phyloP scores from a whole-genome alignment of 148 eudicot genomes.

The Rhododendron ferrugineum region DNA sequence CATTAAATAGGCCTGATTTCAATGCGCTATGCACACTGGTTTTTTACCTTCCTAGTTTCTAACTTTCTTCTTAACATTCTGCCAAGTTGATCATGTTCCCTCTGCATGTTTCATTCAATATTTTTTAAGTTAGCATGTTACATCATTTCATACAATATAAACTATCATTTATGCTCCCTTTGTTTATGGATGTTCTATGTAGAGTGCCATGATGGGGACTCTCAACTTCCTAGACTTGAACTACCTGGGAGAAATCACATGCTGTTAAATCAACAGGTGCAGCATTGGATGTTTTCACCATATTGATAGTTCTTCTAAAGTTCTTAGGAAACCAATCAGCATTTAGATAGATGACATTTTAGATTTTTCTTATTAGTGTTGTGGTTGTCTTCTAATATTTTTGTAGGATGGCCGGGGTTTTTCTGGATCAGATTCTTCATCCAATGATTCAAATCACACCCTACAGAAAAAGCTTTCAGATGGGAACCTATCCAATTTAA shows the following conservation, averaged over 20 bases:
- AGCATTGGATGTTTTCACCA: not conserved
- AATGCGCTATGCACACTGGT: not conserved
- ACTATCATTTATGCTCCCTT: not conserved
- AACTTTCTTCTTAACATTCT: not conserved
- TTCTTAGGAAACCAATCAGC: not conserved
- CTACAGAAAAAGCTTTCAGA: slow-evolving; percentile 21
- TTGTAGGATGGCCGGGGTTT: slow-evolving; percentile 38
- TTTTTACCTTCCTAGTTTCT: not conserved
- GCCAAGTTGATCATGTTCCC: not conserved
- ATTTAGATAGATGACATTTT: not conserved
- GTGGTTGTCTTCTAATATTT: not conserved
- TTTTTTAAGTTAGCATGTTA: not conserved
- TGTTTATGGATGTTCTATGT: slow-evolving; percentile 10
- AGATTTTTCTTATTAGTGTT: not conserved
- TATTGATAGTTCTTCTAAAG: not conserved
- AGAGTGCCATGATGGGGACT: slow-evolving; percentile 55
- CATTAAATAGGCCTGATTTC: not conserved
- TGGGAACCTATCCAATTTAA: slow-evolving; percentile 21
- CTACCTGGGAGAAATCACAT: slow-evolving; percentile 64
- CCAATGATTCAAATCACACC: slow-evolving; percentile 7
- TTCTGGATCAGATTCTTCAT: slow-evolving; percentile 9
- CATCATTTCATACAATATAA: not conserved
- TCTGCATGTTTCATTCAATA: not conserved
- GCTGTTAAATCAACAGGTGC: slow-evolving; percentile 57
- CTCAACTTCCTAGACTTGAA: slow-evolving; percentile 62